phyloP scores from a whole-genome alignment of 2,329 filamentous ascomycete genomes.

The Zarea fungicola region DNA sequence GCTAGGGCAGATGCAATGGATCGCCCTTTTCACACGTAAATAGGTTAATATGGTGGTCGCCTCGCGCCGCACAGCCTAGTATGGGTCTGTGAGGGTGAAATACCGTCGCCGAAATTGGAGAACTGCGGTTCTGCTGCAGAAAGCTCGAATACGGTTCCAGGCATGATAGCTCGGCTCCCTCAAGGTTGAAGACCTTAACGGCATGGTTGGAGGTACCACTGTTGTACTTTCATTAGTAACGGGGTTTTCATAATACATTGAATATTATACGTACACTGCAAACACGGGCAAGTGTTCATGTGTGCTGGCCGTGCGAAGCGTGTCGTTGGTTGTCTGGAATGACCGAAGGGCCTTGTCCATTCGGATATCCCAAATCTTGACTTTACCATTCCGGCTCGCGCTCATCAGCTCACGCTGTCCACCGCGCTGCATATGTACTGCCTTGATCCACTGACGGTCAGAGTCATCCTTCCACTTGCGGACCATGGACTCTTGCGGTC shows the following conservation, averaged over 20 bases:
- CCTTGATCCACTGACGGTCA: constrained; percentile 86
- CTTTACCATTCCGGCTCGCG: constrained; percentile 86
- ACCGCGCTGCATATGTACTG: constrained; percentile 93
- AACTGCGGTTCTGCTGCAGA: constrained; percentile 71
- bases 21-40: constrained; percentile 62
- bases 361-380: constrained; percentile 93
- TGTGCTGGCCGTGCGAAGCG: constrained; percentile 78
- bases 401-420: constrained; percentile 87
- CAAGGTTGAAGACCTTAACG: constrained; percentile 90
- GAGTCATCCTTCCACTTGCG: constrained; percentile 92
- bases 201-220: constrained; percentile 84
- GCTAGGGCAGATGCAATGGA: background rate
- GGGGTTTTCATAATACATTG: background rate
- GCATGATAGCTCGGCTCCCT: constrained; percentile 70
- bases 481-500: constrained; percentile 85
- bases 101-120: constrained; percentile 80
- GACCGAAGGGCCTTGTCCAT: constrained; percentile 72
- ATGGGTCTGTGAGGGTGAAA: constrained; percentile 96
- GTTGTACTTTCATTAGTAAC: constrained; percentile 9
- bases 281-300: constrained; percentile 97
- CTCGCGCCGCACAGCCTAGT: constrained; percentile 78
- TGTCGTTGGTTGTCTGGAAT: constrained; percentile 70
- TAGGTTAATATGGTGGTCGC: constrained; percentile 86
- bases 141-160: constrained; percentile 90
- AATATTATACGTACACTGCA: constrained; percentile 64